Base-by-base conservation (phyloP, 2,329 filamentous ascomycete genomes). In the Aspergillus floridensis region DNA sequence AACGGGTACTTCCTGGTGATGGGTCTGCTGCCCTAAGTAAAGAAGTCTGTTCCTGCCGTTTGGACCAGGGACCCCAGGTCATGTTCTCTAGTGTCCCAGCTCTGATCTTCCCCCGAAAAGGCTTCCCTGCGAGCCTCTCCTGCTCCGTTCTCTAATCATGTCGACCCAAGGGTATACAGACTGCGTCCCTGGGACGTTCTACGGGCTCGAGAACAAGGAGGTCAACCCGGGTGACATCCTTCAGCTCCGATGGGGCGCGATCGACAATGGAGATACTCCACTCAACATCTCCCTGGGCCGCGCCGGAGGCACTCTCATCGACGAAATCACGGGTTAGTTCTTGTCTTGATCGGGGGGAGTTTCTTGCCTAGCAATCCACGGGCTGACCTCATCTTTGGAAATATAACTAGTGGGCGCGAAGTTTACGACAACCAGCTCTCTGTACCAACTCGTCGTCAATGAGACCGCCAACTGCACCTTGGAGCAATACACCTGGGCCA, bases 401-500 rank as follows among this genome's bases (percentile, higher is more conserved):
- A 10, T 10, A 21, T 35, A 29, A 14, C 8, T 24, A 57, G 56
- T 48, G 19, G 48, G 56, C 7, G 56, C 56, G 10, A 5, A 46
- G 16, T 57, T 57, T 38, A 52, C 56, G 38, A 32, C 32, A 10
- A 47, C 24, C 24, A 57, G 56, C 26, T 44, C 35, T 14, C 56
- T 57, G 16, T 57, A 57, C 19, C 56, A 51, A 52, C 56, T 57
- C 38, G 35, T 57, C 16, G 38, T 52, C 35, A 53, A 57, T 14
- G 29, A 57, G 3, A 57, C 56, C 26, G 56, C 59, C 16, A 60
- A 62, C 57, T 63, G 56, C 55, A 62, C 61, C 50, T 55, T 64
- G 21, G 60, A 63, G 48, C 58, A 59, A 31, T 60, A 58, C 50
- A 60, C 47, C 46, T 60, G 58, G 58, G 56, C 58, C 3, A 60